A percentile compares a stretch with the other conserved stretches of the same genome.
phyloP scores from a whole-genome alignment of 495 filamentous ascomycete species.

The Aspergillus incahuasiensis region DNA sequence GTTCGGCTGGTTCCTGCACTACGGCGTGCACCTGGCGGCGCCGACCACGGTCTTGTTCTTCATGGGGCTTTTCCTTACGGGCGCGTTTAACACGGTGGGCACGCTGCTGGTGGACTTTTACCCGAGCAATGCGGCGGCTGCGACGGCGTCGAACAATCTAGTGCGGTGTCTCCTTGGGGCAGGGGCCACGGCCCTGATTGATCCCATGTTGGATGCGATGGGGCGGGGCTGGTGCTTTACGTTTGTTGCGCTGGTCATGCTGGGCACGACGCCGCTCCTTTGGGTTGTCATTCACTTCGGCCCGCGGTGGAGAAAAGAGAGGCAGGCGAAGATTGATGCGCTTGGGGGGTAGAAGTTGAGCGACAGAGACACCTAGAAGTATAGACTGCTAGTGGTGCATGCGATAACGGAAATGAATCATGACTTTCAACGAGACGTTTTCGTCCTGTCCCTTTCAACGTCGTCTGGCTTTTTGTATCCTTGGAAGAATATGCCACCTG shows the following conservation, averaged over 20 bases:
- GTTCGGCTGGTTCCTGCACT: constrained; percentile 38
- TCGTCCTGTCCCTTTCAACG: no score
- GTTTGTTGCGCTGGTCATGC: constrained; percentile 53
- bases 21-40: constrained; percentile 35
- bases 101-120: constrained; percentile 65
- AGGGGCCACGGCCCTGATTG: constrained; percentile 58
- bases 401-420: no score
- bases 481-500: no score
- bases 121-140: constrained; percentile 54
- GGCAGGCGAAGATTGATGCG: constrained; percentile 9
- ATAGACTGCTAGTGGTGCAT: no score
- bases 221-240: constrained; percentile 69
- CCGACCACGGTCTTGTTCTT: constrained; percentile 55
- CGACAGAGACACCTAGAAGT: no score
- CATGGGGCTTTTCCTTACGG: constrained; percentile 52
- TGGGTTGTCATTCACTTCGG: constrained; percentile 41
- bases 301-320: constrained; percentile 46
- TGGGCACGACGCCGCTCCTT: constrained; percentile 49
- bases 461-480: no score
- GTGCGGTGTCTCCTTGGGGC: constrained; percentile 65
- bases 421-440: no score
- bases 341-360: no score
- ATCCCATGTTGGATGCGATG: constrained; percentile 61
- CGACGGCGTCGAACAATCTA: constrained; percentile 68
- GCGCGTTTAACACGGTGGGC: constrained; percentile 52